Evolutionary conservation across 495 filamentous ascomycete species (phyloP).

Genomic region (Hypoxylon subgilvum): DNA sequence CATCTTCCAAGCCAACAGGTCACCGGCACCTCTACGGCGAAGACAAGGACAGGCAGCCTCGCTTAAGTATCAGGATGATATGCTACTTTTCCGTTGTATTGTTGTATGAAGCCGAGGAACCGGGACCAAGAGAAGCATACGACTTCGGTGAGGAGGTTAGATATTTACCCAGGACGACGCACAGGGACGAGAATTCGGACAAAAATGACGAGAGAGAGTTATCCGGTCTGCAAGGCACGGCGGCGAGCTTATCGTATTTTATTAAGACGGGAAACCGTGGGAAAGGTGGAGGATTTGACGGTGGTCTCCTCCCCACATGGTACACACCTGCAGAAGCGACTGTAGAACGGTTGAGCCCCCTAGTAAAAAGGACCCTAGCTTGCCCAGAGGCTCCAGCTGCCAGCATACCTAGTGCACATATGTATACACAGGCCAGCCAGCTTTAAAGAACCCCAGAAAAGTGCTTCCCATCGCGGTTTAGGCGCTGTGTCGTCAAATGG

Average conservation of each 20-base stretch:
- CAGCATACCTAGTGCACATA: no score
- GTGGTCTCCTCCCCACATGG: constrained; percentile 31
- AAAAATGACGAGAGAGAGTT: constrained; percentile 33
- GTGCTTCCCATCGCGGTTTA: constrained; percentile 42
- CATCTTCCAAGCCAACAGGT: constrained; percentile 44
- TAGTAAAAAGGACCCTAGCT: constrained; percentile 28
- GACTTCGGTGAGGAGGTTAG: constrained; percentile 29
- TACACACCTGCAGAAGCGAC: constrained; percentile 41
- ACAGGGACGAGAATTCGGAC: constrained; percentile 29
- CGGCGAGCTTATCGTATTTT: constrained; percentile 43
- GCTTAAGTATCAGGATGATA: constrained; percentile 31
- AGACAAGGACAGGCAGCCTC: constrained; percentile 22
- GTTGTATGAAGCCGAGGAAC: constrained; percentile 34
- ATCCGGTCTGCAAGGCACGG: constrained; percentile 45
- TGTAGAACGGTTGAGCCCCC: constrained; percentile 36
- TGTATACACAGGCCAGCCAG: constrained; percentile 20
- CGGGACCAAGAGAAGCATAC: constrained; percentile 32
- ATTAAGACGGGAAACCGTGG: constrained; percentile 33
- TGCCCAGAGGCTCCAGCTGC: constrained; percentile 10
- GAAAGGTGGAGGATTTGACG: constrained; percentile 27
- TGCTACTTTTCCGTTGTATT: constrained; percentile 14
- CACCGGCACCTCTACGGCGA: constrained; percentile 25
- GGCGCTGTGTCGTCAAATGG: constrained; percentile 27
- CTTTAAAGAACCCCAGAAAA: constrained; percentile 39
- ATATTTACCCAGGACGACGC: constrained; percentile 36